Evolutionary conservation across 169 alveolate genomes (phyloP).

Genomic region (Blepharisma undulans): DNA sequence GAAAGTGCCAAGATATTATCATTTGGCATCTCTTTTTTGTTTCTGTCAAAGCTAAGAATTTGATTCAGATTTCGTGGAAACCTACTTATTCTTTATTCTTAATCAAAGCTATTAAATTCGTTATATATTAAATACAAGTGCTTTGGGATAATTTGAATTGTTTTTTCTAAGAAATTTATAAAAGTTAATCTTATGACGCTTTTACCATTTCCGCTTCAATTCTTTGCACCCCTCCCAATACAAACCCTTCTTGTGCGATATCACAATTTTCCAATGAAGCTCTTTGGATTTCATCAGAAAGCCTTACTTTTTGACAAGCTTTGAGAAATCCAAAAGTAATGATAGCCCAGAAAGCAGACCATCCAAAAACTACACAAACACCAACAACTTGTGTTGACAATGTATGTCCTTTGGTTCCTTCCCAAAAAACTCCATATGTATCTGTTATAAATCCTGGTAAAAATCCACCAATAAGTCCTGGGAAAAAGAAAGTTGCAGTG

Average conservation of each 20-base stretch:
- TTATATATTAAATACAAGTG: too few relatives aligned
- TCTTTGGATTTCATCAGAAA: neutral
- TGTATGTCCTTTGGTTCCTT: slow-evolving; percentile 3
- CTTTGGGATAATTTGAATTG: too few relatives aligned
- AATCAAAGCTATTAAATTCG: too few relatives aligned
- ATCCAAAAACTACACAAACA: neutral
- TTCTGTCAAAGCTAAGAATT: too few relatives aligned
- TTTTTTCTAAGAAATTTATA: neutral
- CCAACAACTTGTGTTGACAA: slow-evolving; percentile 10
- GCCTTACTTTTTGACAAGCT: neutral
- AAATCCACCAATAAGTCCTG: slow-evolving; percentile 15
- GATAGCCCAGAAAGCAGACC: neutral
- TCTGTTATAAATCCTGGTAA: slow-evolving; percentile 1
- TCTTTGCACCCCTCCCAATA: neutral
- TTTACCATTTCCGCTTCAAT: neutral
- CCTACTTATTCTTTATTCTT: too few relatives aligned
- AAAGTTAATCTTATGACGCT: neutral
- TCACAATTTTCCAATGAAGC: neutral
- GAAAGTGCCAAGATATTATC: too few relatives aligned
- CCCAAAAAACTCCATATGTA: neutral
- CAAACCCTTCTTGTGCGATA: neutral
- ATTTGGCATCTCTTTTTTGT: too few relatives aligned
- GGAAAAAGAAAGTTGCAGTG: slow-evolving; percentile 18
- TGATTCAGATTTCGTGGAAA: too few relatives aligned
- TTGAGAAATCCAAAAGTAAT: neutral